Base-by-base conservation (phyloP, 1,284 basidiomycete genomes). In the Leccinum pseudoinsigne region DNA sequence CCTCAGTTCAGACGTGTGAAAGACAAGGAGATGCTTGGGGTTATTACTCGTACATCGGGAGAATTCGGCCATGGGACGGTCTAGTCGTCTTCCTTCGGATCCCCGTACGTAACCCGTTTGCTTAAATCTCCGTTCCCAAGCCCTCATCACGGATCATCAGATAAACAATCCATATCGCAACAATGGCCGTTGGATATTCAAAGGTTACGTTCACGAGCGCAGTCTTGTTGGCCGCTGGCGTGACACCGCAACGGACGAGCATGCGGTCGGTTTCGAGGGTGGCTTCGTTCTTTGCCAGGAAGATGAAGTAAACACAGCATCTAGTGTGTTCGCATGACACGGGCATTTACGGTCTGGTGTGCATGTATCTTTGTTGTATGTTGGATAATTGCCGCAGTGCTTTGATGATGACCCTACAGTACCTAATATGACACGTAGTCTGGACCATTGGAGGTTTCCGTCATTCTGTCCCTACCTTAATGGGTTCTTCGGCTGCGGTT, bases 171-270 rank as follows among this genome's bases (percentile, higher is more conserved):
- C 61, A 7, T 67, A 76, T 50, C 66, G 59, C 26, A 60, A 72
- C 59, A 62, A 73, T 11, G 81, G 82, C 14, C 77, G 71, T 23
- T 84, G 79, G 81, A 67, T 85, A 58, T 84, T 84, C 58, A 80
- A 77, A 60, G 83, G 83, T 59, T 85, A 84, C 67, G 63, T 85
- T 56, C 77, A 84, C 60, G 76, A 77, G 62, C 71, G 73, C 28
- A 84, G 79, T 68, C 72, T 84, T 50, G 81, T 82, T 47, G 83
- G 83, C 51, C 76, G 81, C n/a, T 84, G 82, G 82, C 77, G 83
- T 58, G 81, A 82, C 60, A 81, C 79, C 11, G 71, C 72, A 38
- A 82, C 79, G 1, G 70, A 70, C 23, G 69, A 71, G 10, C 71
- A 76, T 59, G 67, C 68, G 28, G 68, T 77, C 21, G 82, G 80